A percentile compares a stretch with the other conserved stretches of the same genome.
Conservation (phyloP, 2,329 filamentous ascomycete genomes). For the Colletotrichum endophyticum region DNA sequence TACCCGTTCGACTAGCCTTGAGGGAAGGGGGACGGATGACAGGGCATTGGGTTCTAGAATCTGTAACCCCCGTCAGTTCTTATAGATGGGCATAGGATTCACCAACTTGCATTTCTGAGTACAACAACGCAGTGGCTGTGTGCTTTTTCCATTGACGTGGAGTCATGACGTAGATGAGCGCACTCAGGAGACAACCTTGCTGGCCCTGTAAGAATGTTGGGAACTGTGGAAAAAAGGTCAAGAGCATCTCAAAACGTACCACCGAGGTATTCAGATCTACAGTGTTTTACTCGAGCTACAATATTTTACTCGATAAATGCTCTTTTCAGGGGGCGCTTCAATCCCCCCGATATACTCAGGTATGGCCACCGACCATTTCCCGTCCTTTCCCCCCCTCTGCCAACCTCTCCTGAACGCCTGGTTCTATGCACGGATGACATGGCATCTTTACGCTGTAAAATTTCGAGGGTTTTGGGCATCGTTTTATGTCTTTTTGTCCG, state of each 20-base stretch:
- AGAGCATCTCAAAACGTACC: neutral
- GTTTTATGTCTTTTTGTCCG: neutral
- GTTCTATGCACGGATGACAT: slow-evolving; percentile 15
- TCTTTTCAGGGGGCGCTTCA: neutral
- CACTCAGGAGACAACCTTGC: neutral
- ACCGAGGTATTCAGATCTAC: neutral
- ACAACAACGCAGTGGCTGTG: neutral
- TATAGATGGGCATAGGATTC: neutral
- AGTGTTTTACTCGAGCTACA: neutral
- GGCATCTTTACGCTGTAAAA: neutral
- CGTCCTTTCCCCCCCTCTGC: neutral
- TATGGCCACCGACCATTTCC: neutral
- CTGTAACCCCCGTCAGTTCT: neutral
- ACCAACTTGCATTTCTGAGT: neutral
- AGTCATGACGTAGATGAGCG: neutral
- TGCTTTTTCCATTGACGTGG: neutral
- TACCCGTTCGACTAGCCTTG: slow-evolving; percentile 17
- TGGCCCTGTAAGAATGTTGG: neutral
- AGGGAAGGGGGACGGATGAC: neutral
- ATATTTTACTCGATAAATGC: neutral
- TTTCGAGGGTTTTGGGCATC: neutral
- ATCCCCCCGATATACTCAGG: neutral
- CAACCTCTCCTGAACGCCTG: slow-evolving; percentile 14
- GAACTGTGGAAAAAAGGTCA: neutral
- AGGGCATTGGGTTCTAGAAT: neutral